Evolutionary conservation across 805 yeast genomes (phyloP).

Genomic region (Wickerhamomyces bovis): DNA sequence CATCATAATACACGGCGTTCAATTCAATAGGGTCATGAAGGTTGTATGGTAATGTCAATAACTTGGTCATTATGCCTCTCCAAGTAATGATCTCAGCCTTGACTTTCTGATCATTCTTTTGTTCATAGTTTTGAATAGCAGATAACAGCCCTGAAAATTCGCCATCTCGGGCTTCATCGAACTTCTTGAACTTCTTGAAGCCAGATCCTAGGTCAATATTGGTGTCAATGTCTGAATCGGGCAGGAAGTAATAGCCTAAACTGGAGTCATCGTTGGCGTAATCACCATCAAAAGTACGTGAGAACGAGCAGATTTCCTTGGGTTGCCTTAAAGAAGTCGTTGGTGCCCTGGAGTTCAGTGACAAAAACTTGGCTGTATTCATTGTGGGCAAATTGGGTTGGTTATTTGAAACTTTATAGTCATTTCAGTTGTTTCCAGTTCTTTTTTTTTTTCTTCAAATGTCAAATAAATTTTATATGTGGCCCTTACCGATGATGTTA

Average conservation of each 20-base stretch:
- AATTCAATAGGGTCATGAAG: slow-evolving; percentile 50
- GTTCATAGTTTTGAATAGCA: slow-evolving; percentile 54
- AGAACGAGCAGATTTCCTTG: slow-evolving; percentile 65
- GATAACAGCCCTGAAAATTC: slow-evolving; percentile 51
- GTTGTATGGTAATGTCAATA: slow-evolving; percentile 63
- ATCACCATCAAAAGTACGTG: slow-evolving; percentile 54
- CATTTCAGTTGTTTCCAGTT: too few relatives aligned
- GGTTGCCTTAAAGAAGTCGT: slow-evolving; percentile 80
- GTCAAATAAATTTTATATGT: too few relatives aligned
- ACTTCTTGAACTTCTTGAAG: slow-evolving; percentile 46
- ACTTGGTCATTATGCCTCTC: slow-evolving; percentile 76
- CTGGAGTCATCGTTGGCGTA: slow-evolving; percentile 46
- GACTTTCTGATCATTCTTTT: slow-evolving; percentile 33
- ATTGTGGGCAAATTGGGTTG: not conserved
- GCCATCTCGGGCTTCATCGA: slow-evolving; percentile 52
- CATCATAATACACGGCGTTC: slow-evolving; percentile 67
- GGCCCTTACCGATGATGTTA: not conserved
- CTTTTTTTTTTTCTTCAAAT: too few relatives aligned
- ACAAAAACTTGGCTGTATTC: slow-evolving; percentile 9
- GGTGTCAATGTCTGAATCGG: slow-evolving; percentile 63
- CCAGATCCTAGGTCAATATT: slow-evolving; percentile 63
- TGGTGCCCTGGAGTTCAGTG: slow-evolving; percentile 37
- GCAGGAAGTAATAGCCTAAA: slow-evolving; percentile 72
- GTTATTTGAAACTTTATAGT: too few relatives aligned
- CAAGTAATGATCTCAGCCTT: slow-evolving; percentile 70